Base-by-base conservation (phyloP, 768 basidiomycete genomes). In the Imleria badia region DNA sequence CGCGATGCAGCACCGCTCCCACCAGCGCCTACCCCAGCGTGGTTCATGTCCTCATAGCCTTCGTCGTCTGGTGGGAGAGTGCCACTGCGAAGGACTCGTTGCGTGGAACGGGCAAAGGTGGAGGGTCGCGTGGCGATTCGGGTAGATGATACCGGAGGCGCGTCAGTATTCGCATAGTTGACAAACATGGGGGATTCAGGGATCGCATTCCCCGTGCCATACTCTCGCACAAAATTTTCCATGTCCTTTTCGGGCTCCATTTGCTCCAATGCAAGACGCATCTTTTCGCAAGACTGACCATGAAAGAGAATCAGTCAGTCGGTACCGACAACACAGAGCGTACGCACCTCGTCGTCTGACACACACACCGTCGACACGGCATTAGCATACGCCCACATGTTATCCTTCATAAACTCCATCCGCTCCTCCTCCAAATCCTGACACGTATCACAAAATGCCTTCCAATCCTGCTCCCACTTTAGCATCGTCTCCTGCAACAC, bases 381-480 rank as follows among this genome's bases (percentile, higher is more conserved):
- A 69, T 99, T 99, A 0, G 97, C 94, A 69, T 92, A 98, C 8
- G 85, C 83, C 96, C 97, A 99, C 72, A 97, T 80, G 61, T 91
- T 91, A 67, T 95, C 92, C 73, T 96, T 98, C 76, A 89, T 86
- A 68, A 96, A 92, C 56, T 94, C 92, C 66, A 95, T 74, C n/a
- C 97, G 82, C 55, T 94, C 87, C 62, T 98, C 94, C 65, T 99
- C 97, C 46, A 97, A 73, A 74, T 99, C 97, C 72, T 99, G 97
- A 58, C 92, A 92, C 41, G 82, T 83, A 71, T 99, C 97, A 66
- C 93, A 95, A 73, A 97, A 98, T 3, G 76, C 76, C 72, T 91
- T 95, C 97, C 97, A 99, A 55, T 91, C 89, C 57, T 81, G 78
- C 67, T 97, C 94, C 97, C 96, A 98, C 64, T 89, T 88, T 46